Evolutionary conservation across 345 rosid species (phyloP), one percentile per base, ranked within the genome.

Genomic region (Aethionema arabicum): DNA sequence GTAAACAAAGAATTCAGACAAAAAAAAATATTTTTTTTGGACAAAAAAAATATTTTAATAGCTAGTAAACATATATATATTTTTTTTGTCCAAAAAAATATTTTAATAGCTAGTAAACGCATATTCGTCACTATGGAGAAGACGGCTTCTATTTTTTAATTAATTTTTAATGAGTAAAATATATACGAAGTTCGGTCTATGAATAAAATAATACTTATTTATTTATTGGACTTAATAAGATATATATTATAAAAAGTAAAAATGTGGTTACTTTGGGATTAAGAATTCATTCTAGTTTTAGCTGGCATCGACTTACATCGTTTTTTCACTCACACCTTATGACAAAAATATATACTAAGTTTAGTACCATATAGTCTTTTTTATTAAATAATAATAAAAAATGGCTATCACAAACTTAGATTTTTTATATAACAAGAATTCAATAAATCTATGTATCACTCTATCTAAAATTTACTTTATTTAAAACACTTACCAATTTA

Each of bases 71-170:
- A 50, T 62, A 69, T 53, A 61, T 69, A n/a, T n/a, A n/a, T n/a
- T n/a, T n/a, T n/a, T n/a, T n/a, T n/a, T n/a, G n/a, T n/a, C n/a
- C n/a, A n/a, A n/a, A n/a, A n/a, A n/a, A n/a, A n/a, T 21, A 21
- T 59, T 38, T 10, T 14, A 45, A 5, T 60, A 52, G 42, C 61
- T 41, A 47, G 11, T 44, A 11, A 37, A 46, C 57, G 56, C 67
- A 69, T 53, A 61, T 69, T 69, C 73, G 56, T 21, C 67, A 37
- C 48, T 52, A 36, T 14, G 61, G 53, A 68, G 21, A 36, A 33
- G 43, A 30, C n/a, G 40, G 48, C 60, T 52, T 41, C 8, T 31
- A 40, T 7, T 32, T 57, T 21, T 29, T n/a, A 21, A 21, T 14
- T 52, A 36, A 5, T 36, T 8, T 9, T 56, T 16, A 52, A 32